A percentile compares a stretch with the other conserved stretches of the same genome.
Evolutionary conservation across 257 asterid species (phyloP).

Genomic region (Gentiana dahurica): DNA sequence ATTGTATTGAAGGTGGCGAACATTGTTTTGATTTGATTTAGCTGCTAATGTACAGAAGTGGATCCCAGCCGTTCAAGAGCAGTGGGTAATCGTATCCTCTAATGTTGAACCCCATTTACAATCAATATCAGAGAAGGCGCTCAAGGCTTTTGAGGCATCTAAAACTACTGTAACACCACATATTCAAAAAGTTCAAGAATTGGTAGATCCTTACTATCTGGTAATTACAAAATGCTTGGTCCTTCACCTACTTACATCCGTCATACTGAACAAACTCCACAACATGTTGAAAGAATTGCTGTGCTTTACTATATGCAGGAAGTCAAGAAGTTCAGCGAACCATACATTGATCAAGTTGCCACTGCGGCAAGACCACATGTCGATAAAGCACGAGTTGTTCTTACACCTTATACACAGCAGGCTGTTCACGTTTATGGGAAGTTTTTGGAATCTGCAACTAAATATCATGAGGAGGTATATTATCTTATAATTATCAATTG

Average conservation of each 20-base stretch:
- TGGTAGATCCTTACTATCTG: slow-evolving; percentile 67
- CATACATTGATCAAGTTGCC: slow-evolving; percentile 76
- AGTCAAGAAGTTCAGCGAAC: slow-evolving; percentile 59
- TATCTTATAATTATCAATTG: not conserved
- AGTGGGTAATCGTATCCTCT: slow-evolving; percentile 55
- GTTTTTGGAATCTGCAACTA: slow-evolving; percentile 64
- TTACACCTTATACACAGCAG: slow-evolving; percentile 60
- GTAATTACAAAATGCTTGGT: slow-evolving; percentile 19
- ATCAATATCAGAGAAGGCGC: slow-evolving; percentile 38
- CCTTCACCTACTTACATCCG: slow-evolving; percentile 2
- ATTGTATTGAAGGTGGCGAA: not conserved
- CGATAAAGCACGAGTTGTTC: slow-evolving; percentile 36
- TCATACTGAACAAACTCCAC: not conserved
- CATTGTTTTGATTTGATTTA: not conserved
- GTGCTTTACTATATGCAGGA: slow-evolving; percentile 31
- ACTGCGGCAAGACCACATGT: slow-evolving; percentile 81
- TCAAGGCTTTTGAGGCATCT: slow-evolving; percentile 55
- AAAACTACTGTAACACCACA: slow-evolving; percentile 56
- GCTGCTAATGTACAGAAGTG: slow-evolving; percentile 50
- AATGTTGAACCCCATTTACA: slow-evolving; percentile 62
- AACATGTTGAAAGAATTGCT: not conserved
- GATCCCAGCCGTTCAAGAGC: slow-evolving; percentile 67
- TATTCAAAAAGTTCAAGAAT: slow-evolving; percentile 54
- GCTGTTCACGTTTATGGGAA: slow-evolving; percentile 52
- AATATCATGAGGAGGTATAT: slow-evolving; percentile 70